Percentiles rank a stretch among this genome's conserved stretches.
phyloP scores from a whole-genome alignment of 2,329 filamentous ascomycete genomes.

The Curvularia sp. region DNA sequence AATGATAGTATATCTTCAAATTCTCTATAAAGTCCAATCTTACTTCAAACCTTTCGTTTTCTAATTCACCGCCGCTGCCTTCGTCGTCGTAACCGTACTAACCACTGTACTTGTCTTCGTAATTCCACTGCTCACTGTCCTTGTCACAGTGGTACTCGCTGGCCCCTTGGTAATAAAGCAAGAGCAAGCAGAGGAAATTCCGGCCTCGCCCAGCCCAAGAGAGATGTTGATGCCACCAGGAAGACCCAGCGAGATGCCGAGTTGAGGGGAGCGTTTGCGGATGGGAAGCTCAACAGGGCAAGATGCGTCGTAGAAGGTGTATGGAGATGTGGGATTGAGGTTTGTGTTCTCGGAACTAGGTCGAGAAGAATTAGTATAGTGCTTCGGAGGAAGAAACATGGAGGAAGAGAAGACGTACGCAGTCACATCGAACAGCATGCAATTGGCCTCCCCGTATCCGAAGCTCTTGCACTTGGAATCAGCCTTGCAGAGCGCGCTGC shows the following conservation, averaged over 20 bases:
- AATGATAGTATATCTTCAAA: neutral
- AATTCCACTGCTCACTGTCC: slow-evolving; percentile 27
- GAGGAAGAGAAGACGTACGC: slow-evolving; percentile 29
- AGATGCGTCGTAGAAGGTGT: slow-evolving; percentile 42
- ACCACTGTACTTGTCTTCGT: slow-evolving; percentile 21
- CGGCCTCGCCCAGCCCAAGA: slow-evolving; percentile 28
- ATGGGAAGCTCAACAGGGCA: slow-evolving; percentile 42
- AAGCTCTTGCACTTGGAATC: slow-evolving; percentile 43
- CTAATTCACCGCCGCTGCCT: neutral
- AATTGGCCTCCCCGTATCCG: slow-evolving; percentile 45
- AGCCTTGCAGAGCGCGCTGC: slow-evolving; percentile 41
- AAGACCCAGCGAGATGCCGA: slow-evolving; percentile 15
- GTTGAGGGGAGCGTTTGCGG: slow-evolving; percentile 33
- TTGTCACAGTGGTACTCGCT: slow-evolving; percentile 34
- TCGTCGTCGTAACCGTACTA: slow-evolving; percentile 15
- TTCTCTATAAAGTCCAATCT: neutral
- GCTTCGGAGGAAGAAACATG: neutral
- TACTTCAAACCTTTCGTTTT: neutral
- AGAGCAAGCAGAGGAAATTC: slow-evolving; percentile 39
- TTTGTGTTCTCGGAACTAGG: slow-evolving; percentile 40
- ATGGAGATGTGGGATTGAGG: slow-evolving; percentile 44
- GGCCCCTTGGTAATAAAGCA: slow-evolving; percentile 41
- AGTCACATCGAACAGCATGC: slow-evolving; percentile 42
- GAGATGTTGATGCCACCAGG: slow-evolving; percentile 32
- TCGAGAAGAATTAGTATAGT: neutral